Conservation (phyloP, 305 asterid species). For the Solanum hybrid region DNA sequence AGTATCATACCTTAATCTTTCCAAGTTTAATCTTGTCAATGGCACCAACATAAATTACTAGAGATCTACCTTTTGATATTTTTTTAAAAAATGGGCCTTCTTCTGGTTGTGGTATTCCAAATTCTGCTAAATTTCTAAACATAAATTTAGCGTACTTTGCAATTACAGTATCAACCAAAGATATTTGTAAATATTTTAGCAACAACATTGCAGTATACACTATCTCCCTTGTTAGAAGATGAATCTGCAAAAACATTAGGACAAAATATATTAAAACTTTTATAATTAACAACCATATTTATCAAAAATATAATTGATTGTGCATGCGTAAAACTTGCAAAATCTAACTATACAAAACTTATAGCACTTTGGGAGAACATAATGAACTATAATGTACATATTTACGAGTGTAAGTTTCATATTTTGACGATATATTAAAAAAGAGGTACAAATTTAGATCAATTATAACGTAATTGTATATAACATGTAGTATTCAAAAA, state of each 20-base stretch:
- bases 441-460: not conserved
- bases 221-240: conserved; percentile 3
- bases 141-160: not conserved
- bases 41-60: too few species aligned
- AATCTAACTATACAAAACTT: too few species aligned
- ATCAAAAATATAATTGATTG: not conserved
- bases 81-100: not conserved
- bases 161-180: not conserved
- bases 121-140: not conserved
- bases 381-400: not conserved
- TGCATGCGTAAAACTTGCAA: not conserved
- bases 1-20: too few species aligned
- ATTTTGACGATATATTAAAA: not conserved
- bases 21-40: too few species aligned
- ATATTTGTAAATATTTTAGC: not conserved
- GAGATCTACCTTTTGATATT: too few species aligned
- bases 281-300: not conserved
- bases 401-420: not conserved
- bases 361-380: too few species aligned
- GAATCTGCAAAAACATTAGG: not conserved
- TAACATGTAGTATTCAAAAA: not conserved
- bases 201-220: not conserved
- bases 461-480: not conserved
- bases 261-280: not conserved
- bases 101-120: not conserved